Conservation (phyloP, 331 rosid species). For the Quercus lobata region DNA sequence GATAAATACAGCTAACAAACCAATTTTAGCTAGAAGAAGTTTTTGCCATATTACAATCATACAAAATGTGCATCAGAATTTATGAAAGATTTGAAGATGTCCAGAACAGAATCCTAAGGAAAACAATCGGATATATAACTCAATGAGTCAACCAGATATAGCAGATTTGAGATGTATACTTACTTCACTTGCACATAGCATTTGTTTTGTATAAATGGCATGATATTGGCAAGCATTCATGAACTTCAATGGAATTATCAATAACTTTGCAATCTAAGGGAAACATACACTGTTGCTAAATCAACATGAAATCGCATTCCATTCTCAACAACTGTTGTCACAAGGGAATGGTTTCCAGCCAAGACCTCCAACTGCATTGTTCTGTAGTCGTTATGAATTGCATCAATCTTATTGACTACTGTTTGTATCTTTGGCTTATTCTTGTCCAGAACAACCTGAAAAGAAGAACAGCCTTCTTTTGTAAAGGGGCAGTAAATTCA, state of each 20-base stretch:
- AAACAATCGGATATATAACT: neutral
- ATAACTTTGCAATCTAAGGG: slow-evolving; percentile 24
- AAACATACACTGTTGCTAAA: slow-evolving; percentile 85
- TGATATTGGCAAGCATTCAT: slow-evolving; percentile 5
- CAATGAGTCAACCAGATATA: neutral
- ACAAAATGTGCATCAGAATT: neutral
- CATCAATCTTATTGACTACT: slow-evolving; percentile 80
- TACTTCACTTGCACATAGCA: neutral
- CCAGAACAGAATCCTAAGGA: neutral
- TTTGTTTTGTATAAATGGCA: neutral
- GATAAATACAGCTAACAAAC: neutral
- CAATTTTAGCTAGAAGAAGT: neutral
- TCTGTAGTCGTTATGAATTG: slow-evolving; percentile 83
- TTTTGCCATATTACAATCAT: neutral
- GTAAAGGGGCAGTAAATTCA: slow-evolving; percentile 1
- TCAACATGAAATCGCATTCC: slow-evolving; percentile 89
- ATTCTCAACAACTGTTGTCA: slow-evolving; percentile 79
- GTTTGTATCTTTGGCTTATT: slow-evolving; percentile 85
- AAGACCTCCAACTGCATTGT: slow-evolving; percentile 96
- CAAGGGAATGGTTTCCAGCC: slow-evolving; percentile 92
- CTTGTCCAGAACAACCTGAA: slow-evolving; percentile 92
- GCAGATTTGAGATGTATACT: neutral
- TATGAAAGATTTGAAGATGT: neutral
- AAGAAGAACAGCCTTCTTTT: slow-evolving; percentile 11
- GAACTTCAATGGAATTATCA: slow-evolving; percentile 7